These are phyloP conservation scores for Hymenoscyphus fraxineus DNA, from an alignment of 2,329 filamentous ascomycete species.

Conservation along the genomic window DNA sequence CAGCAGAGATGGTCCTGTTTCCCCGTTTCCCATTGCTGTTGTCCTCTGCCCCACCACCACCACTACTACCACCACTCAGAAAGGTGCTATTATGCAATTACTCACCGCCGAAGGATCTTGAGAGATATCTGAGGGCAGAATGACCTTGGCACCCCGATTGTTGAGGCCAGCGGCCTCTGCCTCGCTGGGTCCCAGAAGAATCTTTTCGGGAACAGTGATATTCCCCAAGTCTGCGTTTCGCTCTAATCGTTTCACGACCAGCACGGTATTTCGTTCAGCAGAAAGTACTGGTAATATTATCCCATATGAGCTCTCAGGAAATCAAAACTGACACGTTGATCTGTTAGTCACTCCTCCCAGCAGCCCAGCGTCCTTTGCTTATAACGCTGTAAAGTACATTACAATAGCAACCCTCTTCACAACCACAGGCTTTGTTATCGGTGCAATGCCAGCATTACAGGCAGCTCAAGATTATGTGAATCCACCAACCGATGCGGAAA, in stretches of 20 bases:
- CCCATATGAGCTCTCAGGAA: not conserved
- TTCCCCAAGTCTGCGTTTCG: constrained; percentile 7
- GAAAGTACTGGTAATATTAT: constrained; percentile 5
- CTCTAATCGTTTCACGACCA: constrained; percentile 16
- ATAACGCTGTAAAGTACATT: constrained; percentile 45
- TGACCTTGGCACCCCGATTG: constrained; percentile 13
- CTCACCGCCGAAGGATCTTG: not conserved
- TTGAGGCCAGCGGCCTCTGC: constrained; percentile 11
- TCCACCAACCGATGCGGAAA: constrained; percentile 68
- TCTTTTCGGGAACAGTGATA: constrained; percentile 10
- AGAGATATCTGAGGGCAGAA: constrained; percentile 1
- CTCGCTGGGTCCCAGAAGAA: not conserved
- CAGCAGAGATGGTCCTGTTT: not conserved
- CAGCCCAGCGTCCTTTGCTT: constrained; percentile 39
- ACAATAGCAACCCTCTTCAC: constrained; percentile 47
- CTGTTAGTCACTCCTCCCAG: constrained; percentile 11
- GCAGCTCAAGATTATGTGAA: constrained; percentile 44
- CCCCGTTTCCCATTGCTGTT: not conserved
- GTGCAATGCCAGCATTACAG: constrained; percentile 48
- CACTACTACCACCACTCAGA: constrained; percentile 2
- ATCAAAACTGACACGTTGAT: not conserved
- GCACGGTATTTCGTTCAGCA: constrained; percentile 3
- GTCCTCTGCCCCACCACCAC: not conserved
- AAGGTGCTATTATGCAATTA: not conserved
- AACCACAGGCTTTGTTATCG: constrained; percentile 53